These are phyloP conservation scores for Tephrocybe sp. DNA, from an alignment of 768 basidiomycete species.

Conservation along the genomic window DNA sequence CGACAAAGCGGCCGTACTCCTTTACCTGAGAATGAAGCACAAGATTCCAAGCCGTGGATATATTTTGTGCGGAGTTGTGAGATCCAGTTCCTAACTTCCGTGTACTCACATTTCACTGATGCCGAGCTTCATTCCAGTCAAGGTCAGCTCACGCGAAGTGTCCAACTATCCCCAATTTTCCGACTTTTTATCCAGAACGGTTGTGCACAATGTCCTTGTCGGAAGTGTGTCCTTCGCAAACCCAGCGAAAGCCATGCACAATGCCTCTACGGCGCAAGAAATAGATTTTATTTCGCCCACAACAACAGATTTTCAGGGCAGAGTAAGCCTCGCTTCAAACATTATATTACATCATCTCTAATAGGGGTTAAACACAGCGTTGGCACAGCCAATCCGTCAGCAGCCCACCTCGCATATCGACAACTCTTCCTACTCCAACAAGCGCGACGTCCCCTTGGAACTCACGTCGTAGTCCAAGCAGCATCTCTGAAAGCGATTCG, in stretches of 20 bases:
- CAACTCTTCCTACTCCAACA: constrained; percentile 26
- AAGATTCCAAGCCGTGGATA: constrained; percentile 79
- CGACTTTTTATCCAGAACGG: constrained; percentile 44
- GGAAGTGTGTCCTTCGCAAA: constrained; percentile 80
- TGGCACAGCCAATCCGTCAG: constrained; percentile 72
- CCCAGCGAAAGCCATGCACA: constrained; percentile 76
- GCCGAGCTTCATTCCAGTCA: constrained; percentile 14
- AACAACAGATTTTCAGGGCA: constrained; percentile 51
- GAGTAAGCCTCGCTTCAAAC: constrained; percentile 34
- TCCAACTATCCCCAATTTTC: not conserved
- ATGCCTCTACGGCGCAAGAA: constrained; percentile 82
- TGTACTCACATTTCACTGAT: constrained; percentile 7
- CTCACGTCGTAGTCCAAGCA: constrained; percentile 19
- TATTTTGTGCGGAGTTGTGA: constrained; percentile 70
- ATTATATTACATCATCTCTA: too few relatives aligned
- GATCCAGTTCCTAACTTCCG: constrained; percentile 25
- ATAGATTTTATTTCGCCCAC: constrained; percentile 70
- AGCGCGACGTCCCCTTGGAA: constrained; percentile 28
- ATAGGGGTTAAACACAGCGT: too few relatives aligned
- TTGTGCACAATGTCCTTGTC: constrained; percentile 71
- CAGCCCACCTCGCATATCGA: constrained; percentile 47
- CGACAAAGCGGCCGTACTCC: constrained; percentile 79
- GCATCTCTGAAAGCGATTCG: constrained; percentile 14
- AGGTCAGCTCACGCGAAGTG: constrained; percentile 11
- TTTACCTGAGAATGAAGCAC: constrained; percentile 77